Evolutionary conservation across 202 grass and related monocot genomes (phyloP), one percentile per base, ranked within the genome.

Genomic region (Saccharum hybrid): DNA sequence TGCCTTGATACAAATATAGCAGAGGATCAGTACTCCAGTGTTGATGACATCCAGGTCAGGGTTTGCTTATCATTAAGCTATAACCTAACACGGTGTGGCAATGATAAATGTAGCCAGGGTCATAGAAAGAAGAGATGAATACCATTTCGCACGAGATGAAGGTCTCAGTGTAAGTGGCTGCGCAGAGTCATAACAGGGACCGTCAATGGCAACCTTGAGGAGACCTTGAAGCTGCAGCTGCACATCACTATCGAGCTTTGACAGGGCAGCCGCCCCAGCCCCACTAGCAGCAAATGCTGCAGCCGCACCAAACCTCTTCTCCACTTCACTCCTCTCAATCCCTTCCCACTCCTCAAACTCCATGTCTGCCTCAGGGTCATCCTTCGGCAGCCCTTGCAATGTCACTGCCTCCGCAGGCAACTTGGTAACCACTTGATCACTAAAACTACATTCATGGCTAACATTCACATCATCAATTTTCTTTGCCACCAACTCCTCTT

Each of bases 131-230:
- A 68, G 76, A 83, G 0, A 76, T 39, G 12, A 33, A n/a, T 92
- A 99, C 96, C 96, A 96, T 86, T 96, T 99, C 21, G 93, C 87
- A 14, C 91, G 91, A 82, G 93, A 86, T 34, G 96, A 90, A 73
- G 91, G 80, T 76, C 87, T 96, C 74, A 99, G 43, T 69, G 91
- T 89, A 88, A 96, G 83, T 40, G 93, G 93, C 57, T 92, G 91
- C 0, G 23, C 15, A 40, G 78, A 80, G 23, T 86, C 93, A 57
- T 91, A 90, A 81, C 93, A 99, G 74, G 96, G 96, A 45, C 96
- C 96, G 39, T 99, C 96, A 48, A 92, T 87, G 34, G 93, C 91
- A 66, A 92, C 86, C 88, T 96, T 99, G 59, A 87, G 93, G 59
- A 99, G 87, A 22, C 93, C 93, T 71, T 96, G 88, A 74, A 99